phyloP scores from a whole-genome alignment of 768 basidiomycete species.

The Phlebiopsis gigantea region DNA sequence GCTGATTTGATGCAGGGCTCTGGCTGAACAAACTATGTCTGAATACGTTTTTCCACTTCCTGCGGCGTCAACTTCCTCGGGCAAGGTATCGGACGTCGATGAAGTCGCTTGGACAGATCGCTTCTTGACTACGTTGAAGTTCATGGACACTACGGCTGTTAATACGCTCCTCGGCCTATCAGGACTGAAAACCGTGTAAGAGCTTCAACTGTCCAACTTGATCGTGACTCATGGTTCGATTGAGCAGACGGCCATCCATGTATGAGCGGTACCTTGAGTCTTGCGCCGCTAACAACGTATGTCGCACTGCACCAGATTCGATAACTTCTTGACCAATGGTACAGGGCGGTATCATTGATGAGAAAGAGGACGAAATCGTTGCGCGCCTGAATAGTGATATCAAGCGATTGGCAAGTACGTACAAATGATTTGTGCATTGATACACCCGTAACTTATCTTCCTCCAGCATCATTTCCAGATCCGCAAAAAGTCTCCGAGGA shows the following conservation, averaged over 20 bases:
- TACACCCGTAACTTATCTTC: not conserved
- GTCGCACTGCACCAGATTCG: too few relatives aligned
- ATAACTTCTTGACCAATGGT: too few relatives aligned
- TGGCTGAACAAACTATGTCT: slow-evolving; percentile 64
- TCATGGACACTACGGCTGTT: slow-evolving; percentile 54
- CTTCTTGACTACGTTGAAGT: slow-evolving; percentile 65
- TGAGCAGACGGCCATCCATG: slow-evolving; percentile 54
- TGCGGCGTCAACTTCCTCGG: slow-evolving; percentile 36
- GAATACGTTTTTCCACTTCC: slow-evolving; percentile 84
- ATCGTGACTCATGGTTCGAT: not conserved
- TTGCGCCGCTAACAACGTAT: slow-evolving; percentile 81
- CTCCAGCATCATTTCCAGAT: slow-evolving; percentile 55
- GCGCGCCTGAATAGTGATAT: slow-evolving; percentile 50
- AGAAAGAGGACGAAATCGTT: slow-evolving; percentile 62
- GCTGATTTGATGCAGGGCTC: slow-evolving; percentile 31
- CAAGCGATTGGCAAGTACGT: slow-evolving; percentile 57
- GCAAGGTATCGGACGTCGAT: slow-evolving; percentile 53
- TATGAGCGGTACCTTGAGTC: slow-evolving; percentile 67
- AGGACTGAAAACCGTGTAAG: slow-evolving; percentile 55
- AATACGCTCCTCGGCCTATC: slow-evolving; percentile 56
- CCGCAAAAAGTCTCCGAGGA: slow-evolving; percentile 73
- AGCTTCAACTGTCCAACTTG: not conserved
- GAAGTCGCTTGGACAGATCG: slow-evolving; percentile 85
- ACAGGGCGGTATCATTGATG: slow-evolving; percentile 88
- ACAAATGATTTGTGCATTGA: not conserved